phyloP scores from a whole-genome alignment of 768 basidiomycete species.

The Phylloporus arenicola region DNA sequence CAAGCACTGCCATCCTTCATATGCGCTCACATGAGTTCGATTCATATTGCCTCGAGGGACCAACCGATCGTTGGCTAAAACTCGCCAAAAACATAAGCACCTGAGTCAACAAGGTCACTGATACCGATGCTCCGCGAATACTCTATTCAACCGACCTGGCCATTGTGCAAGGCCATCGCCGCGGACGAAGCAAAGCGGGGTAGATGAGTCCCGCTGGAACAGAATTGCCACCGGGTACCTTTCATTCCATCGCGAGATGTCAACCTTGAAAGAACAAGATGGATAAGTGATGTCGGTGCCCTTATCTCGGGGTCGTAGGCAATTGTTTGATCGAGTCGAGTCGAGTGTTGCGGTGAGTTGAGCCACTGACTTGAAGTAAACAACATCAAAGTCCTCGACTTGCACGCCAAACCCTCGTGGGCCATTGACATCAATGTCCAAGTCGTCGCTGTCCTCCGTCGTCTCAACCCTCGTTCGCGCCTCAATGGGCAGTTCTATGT shows the following conservation, averaged over 20 bases:
- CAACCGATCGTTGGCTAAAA: constrained; percentile 6
- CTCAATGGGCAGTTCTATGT: constrained; percentile 63
- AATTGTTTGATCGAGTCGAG: too few relatives aligned
- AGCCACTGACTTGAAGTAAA: constrained; percentile 11
- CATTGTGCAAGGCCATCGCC: not conserved
- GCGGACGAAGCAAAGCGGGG: not conserved
- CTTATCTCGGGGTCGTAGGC: not conserved
- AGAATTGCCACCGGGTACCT: not conserved
- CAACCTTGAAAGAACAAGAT: not conserved
- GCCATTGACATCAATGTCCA: constrained; percentile 30
- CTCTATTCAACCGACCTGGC: not conserved
- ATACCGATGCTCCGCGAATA: too few relatives aligned
- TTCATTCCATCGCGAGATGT: not conserved
- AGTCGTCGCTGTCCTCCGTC: constrained; percentile 71
- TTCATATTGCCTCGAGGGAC: constrained; percentile 4
- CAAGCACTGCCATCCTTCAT: constrained; percentile 12
- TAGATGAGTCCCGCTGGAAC: not conserved
- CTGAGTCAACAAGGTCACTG: not conserved
- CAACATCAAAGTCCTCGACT: constrained; percentile 14
- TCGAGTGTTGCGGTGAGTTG: too few relatives aligned
- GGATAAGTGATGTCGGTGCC: not conserved
- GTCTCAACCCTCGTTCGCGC: constrained; percentile 77
- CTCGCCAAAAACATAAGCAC: constrained; percentile 3
- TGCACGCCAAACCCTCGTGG: constrained; percentile 2
- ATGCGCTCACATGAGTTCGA: constrained; percentile 1